Conservation (phyloP, 768 basidiomycete genomes). For the Lactarius trivialis region DNA sequence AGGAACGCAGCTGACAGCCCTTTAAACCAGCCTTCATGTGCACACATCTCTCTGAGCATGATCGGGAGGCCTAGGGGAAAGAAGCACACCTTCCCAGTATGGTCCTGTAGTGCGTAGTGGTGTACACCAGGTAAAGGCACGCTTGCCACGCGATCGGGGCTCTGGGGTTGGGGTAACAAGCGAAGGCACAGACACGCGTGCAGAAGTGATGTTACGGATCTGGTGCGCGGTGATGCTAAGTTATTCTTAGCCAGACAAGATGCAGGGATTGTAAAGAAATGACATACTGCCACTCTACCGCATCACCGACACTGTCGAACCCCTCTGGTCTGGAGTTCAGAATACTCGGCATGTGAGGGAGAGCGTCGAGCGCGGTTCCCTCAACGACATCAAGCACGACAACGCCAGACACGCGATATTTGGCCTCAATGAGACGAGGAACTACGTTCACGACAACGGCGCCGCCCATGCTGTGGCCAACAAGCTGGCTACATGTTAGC, state of each 20-base stretch:
- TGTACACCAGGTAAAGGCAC: constrained; percentile 70
- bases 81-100: constrained; percentile 75
- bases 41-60: background rate
- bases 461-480: constrained; percentile 97
- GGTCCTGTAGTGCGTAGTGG: constrained; percentile 78
- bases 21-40: constrained; percentile 76
- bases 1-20: constrained; percentile 80
- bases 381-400: constrained; percentile 86
- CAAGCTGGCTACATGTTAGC: constrained; percentile 41
- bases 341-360: constrained; percentile 87
- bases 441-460: constrained; percentile 74
- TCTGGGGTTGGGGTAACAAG: constrained; percentile 48
- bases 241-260: background rate
- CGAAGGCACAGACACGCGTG: constrained; percentile 82
- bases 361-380: constrained; percentile 88
- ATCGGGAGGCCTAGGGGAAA: background rate
- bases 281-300: constrained; percentile 92
- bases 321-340: constrained; percentile 80
- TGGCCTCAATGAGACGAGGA: constrained; percentile 55
- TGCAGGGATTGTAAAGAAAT: background rate
- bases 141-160: constrained; percentile 31
- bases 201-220: constrained; percentile 75
- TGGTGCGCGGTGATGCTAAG: constrained; percentile 71
- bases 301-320: constrained; percentile 78
- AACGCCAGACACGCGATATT: constrained; percentile 70